These are phyloP conservation scores for Ceratocystis destructans DNA, from an alignment of 2,329 filamentous ascomycete species.

Conservation along the genomic window DNA sequence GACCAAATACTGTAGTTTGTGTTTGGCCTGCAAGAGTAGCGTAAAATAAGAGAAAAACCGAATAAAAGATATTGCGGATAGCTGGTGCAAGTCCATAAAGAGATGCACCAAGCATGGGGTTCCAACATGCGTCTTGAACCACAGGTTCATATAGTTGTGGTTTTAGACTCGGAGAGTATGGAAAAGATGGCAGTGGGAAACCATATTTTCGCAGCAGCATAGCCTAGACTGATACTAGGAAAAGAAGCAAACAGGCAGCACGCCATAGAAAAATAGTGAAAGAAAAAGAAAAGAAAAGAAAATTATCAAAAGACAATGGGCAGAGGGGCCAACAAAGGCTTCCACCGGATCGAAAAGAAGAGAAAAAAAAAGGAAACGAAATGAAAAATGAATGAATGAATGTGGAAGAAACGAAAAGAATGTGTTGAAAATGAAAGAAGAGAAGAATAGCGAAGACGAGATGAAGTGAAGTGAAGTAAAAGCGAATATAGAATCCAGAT, in stretches of 20 bases:
- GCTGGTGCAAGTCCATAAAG: no score
- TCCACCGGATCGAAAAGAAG: slow-evolving; percentile 12
- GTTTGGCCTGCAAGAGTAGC: not conserved
- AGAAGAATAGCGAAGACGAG: not conserved
- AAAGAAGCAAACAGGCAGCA: not conserved
- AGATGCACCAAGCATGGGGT: not conserved
- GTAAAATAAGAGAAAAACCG: not conserved
- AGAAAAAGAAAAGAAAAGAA: slow-evolving; percentile 4
- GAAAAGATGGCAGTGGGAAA: not conserved
- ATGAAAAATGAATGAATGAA: not conserved
- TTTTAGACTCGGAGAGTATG: not conserved
- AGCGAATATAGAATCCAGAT: not conserved
- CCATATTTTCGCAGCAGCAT: not conserved
- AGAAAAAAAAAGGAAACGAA: slow-evolving; percentile 1
- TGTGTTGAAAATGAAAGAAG: not conserved
- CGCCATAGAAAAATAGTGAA: not conserved
- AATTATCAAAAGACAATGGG: slow-evolving; percentile 19
- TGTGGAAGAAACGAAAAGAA: not conserved
- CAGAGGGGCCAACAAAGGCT: slow-evolving; percentile 17
- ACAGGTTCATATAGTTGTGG: not conserved
- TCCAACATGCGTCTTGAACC: no score
- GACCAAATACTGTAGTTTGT: not conserved
- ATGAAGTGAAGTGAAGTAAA: not conserved
- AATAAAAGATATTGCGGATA: not conserved
- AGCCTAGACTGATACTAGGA: slow-evolving; percentile 18